Evolutionary conservation across 2,329 filamentous ascomycete genomes (phyloP).

Genomic region (Aspergillus fumigatiaffinis): DNA sequence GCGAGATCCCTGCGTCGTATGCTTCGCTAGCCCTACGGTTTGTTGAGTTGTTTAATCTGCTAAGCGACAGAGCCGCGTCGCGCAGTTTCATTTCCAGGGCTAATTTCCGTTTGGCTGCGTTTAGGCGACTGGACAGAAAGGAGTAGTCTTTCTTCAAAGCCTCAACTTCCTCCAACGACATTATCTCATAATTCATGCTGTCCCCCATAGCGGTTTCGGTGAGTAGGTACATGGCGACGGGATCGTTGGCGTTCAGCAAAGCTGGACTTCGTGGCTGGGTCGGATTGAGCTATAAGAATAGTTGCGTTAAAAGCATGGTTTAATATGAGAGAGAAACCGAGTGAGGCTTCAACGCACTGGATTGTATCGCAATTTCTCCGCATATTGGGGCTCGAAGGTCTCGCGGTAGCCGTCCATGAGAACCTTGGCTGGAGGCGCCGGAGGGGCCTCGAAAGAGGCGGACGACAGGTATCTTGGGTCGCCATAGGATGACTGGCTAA

Average conservation of each 20-base stretch:
- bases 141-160: slow-evolving; percentile 82
- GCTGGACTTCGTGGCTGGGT: slow-evolving; percentile 33
- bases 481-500: slow-evolving; percentile 40
- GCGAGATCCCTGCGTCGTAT: slow-evolving; percentile 30
- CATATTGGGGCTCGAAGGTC: slow-evolving; percentile 52
- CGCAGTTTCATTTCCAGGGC: slow-evolving; percentile 89
- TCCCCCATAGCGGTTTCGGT: slow-evolving; percentile 91
- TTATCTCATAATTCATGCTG: slow-evolving; percentile 76
- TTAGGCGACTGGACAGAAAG: slow-evolving; percentile 69
- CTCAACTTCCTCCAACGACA: slow-evolving; percentile 90
- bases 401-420: slow-evolving; percentile 60
- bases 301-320: not conserved
- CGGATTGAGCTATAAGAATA: slow-evolving; percentile 49
- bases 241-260: slow-evolving; percentile 48
- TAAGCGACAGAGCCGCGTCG: slow-evolving; percentile 85
- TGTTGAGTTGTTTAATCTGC: slow-evolving; percentile 69
- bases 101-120: slow-evolving; percentile 76
- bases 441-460: slow-evolving; percentile 30
- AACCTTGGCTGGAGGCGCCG: slow-evolving; percentile 40
- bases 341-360: slow-evolving; percentile 44
- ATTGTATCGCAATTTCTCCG: slow-evolving; percentile 54
- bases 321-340: slow-evolving; percentile 1
- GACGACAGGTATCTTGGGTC: slow-evolving; percentile 37
- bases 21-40: slow-evolving; percentile 50
- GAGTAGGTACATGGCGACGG: slow-evolving; percentile 80